Percentiles rank a stretch among this genome's conserved stretches.
phyloP scores from a whole-genome alignment of 371 early-diverging fungal species.

The Rhizopus sp. region DNA sequence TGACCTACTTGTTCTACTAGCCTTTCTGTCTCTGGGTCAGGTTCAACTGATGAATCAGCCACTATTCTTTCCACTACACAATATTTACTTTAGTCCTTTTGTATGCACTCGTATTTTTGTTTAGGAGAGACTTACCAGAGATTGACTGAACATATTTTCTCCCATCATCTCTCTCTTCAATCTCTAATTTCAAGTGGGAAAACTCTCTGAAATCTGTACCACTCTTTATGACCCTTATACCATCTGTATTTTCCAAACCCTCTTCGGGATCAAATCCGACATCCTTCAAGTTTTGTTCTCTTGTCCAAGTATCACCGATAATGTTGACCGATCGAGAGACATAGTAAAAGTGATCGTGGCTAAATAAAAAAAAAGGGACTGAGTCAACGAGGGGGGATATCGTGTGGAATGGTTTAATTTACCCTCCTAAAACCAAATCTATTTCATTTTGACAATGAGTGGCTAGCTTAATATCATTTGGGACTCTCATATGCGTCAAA shows the following conservation, averaged over 20 bases:
- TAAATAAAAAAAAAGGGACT: constrained; percentile 7
- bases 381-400: no score
- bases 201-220: constrained; percentile 70
- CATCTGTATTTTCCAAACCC: constrained; percentile 20
- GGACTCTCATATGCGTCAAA: constrained; percentile 67
- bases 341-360: constrained; percentile 69
- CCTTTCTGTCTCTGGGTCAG: constrained; percentile 36
- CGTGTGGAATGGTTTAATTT: constrained; percentile 6
- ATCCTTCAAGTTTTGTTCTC: constrained; percentile 29
- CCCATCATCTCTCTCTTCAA: constrained; percentile 23
- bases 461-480: constrained; percentile 59
- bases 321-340: constrained; percentile 47
- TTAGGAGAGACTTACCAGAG: constrained; percentile 24
- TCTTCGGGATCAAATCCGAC: constrained; percentile 42
- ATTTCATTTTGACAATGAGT: constrained; percentile 45
- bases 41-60: constrained; percentile 33
- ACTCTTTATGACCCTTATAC: constrained; percentile 56
- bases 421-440: constrained; percentile 65
- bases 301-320: constrained; percentile 31
- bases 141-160: constrained; percentile 27
- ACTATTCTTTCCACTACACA: constrained; percentile 41
- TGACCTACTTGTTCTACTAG: constrained; percentile 42
- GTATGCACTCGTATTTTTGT: neutral
- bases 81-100: constrained; percentile 2
- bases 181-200: constrained; percentile 39